These are phyloP conservation scores for Conringia planisiliqua DNA, from an alignment of 345 rosid genomes.

Conservation along the genomic window DNA sequence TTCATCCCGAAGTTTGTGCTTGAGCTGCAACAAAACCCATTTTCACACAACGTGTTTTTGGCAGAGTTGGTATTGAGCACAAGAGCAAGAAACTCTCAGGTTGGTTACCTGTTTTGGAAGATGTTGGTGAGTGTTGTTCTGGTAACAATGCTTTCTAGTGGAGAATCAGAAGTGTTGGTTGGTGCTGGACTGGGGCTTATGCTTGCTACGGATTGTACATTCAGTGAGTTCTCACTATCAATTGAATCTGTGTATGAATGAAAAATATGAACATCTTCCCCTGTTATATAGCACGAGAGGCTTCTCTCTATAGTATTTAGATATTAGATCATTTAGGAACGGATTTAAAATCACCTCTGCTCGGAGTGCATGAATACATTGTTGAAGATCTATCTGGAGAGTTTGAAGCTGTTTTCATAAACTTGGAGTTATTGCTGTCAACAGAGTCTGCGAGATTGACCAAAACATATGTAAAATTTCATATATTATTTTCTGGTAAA, in stretches of 20 bases:
- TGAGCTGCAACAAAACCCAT: slow-evolving; percentile 27
- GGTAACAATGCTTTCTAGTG: slow-evolving; percentile 15
- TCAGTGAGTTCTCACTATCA: slow-evolving; percentile 32
- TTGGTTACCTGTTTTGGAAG: slow-evolving; percentile 34
- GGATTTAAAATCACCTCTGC: slow-evolving; percentile 23
- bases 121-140: slow-evolving; percentile 17
- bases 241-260: slow-evolving; percentile 16
- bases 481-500: neutral
- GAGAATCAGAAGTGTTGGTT: slow-evolving; percentile 23
- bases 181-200: slow-evolving; percentile 18
- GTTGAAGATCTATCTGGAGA: slow-evolving; percentile 32
- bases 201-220: slow-evolving; percentile 19
- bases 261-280: neutral
- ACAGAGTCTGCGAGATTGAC: slow-evolving; percentile 30
- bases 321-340: neutral
- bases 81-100: neutral
- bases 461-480: neutral
- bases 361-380: slow-evolving; percentile 36
- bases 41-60: neutral
- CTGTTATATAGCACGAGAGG: neutral
- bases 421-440: slow-evolving; percentile 18
- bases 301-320: neutral
- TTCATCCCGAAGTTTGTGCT: slow-evolving; percentile 37
- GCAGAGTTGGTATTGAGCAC: neutral
- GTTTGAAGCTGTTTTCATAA: slow-evolving; percentile 30